A percentile compares a stretch with the other conserved stretches of the same genome.
These are phyloP conservation scores for Pseudogymnoascus destructans DNA, from an alignment of 2,329 filamentous ascomycete genomes.

Conservation along the genomic window DNA sequence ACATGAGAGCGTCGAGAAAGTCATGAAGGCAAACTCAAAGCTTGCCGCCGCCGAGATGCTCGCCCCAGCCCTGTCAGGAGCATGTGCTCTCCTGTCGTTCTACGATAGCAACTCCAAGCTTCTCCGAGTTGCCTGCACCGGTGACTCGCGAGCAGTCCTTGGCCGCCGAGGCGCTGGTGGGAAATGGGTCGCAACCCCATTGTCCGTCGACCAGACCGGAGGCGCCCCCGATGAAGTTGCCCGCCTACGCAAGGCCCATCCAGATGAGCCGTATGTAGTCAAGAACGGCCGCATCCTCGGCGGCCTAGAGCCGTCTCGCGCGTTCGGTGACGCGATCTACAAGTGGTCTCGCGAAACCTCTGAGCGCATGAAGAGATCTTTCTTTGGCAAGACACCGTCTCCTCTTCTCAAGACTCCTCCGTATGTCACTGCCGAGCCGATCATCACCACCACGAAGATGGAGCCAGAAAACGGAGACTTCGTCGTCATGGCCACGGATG, in stretches of 20 bases:
- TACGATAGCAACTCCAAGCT: constrained; percentile 83
- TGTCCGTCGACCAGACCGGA: constrained; percentile 91
- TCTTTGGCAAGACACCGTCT: constrained; percentile 73
- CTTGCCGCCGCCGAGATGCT: constrained; percentile 82
- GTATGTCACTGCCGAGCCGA: constrained; percentile 91
- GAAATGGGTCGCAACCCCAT: constrained; percentile 82
- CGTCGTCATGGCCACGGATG: constrained; percentile 89
- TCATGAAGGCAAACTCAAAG: constrained; percentile 79
- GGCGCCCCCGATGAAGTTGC: constrained; percentile 73
- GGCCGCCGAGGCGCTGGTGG: constrained; percentile 65
- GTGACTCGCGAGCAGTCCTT: constrained; percentile 88
- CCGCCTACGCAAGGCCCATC: constrained; percentile 74
- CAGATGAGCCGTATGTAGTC: constrained; percentile 77
- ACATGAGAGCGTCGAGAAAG: constrained; percentile 81
- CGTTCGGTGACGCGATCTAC: constrained; percentile 93
- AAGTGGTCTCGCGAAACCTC: constrained; percentile 88
- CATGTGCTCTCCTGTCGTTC: constrained; percentile 89
- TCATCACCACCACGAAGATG: constrained; percentile 87
- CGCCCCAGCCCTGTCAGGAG: constrained; percentile 88
- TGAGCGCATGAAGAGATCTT: constrained; percentile 66
- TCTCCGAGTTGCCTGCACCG: constrained; percentile 86
- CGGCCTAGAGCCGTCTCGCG: constrained; percentile 80
- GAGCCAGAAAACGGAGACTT: constrained; percentile 86
- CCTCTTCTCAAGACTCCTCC: constrained; percentile 77
- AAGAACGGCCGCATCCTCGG: constrained; percentile 83